Evolutionary conservation across 805 yeast genomes (phyloP).

Genomic region (Pichia heedii): DNA sequence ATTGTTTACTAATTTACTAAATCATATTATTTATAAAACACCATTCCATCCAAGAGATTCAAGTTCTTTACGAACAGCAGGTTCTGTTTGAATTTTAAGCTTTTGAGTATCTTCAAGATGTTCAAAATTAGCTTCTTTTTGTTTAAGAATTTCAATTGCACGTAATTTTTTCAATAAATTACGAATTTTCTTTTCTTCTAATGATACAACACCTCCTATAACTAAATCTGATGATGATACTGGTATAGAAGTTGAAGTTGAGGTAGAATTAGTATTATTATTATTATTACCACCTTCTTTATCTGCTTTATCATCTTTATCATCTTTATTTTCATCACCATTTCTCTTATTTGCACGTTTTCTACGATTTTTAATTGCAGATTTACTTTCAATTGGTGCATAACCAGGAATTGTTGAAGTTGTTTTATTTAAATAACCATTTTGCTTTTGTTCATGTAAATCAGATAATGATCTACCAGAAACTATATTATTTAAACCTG

Average conservation of each 20-base stretch:
- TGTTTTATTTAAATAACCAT: slow-evolving; percentile 1
- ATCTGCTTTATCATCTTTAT: slow-evolving; percentile 7
- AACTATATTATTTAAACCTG: slow-evolving; percentile 34
- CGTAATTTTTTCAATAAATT: slow-evolving; percentile 84
- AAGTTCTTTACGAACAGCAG: slow-evolving; percentile 67
- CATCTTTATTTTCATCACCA: slow-evolving; percentile 4
- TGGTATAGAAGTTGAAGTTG: slow-evolving; percentile 3
- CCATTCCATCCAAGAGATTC: slow-evolving; percentile 54
- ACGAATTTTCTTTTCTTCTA: slow-evolving; percentile 90
- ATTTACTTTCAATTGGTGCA: slow-evolving; percentile 33
- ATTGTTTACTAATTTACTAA: no score
- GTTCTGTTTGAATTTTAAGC: slow-evolving; percentile 81
- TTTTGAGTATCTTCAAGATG: slow-evolving; percentile 88
- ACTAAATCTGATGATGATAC: slow-evolving; percentile 27
- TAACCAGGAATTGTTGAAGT: slow-evolving; percentile 15
- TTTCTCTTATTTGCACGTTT: slow-evolving; percentile 57
- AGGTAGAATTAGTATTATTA: neutral
- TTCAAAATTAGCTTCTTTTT: slow-evolving; percentile 77
- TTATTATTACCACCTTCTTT: neutral
- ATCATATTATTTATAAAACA: no score
- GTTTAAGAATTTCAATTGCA: slow-evolving; percentile 87
- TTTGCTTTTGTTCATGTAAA: slow-evolving; percentile 34
- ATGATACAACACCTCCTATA: slow-evolving; percentile 53
- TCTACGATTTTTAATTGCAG: slow-evolving; percentile 53
- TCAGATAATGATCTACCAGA: slow-evolving; percentile 47